Conservation (phyloP, 1,139 yeast genomes). For the Kluyveromyces sp. region DNA sequence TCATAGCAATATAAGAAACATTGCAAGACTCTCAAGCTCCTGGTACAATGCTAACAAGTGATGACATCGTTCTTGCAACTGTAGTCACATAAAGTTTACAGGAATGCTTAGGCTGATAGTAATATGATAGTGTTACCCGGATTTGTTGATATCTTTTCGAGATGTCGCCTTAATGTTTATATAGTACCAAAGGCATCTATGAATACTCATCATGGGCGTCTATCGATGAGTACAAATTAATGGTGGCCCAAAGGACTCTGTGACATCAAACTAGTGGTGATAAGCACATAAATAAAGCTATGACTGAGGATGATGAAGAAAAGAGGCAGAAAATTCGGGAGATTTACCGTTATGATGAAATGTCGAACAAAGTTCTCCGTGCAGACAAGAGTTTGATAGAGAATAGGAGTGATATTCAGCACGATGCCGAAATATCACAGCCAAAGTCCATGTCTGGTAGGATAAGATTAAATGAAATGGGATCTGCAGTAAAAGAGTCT, state of each 20-base stretch:
- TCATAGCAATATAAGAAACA: no score
- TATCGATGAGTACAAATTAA: no score
- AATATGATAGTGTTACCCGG: neutral
- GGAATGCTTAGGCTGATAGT: no score
- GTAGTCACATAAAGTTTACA: no score
- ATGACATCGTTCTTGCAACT: no score
- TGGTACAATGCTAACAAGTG: no score
- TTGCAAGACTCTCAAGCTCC: no score
- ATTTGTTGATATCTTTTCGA: neutral
- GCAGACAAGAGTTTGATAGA: slow-evolving; percentile 46
- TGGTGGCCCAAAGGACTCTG: no score
- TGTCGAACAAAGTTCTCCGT: slow-evolving; percentile 69
- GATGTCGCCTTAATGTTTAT: no score
- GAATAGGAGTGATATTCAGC: slow-evolving; percentile 34
- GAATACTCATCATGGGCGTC: no score
- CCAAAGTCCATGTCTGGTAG: slow-evolving; percentile 70
- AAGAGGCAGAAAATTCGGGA: slow-evolving; percentile 25
- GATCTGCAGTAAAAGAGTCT: slow-evolving; percentile 38
- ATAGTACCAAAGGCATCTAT: no score
- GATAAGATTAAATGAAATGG: slow-evolving; percentile 62
- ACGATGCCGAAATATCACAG: slow-evolving; percentile 46
- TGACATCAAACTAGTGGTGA: neutral
- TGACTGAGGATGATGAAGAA: slow-evolving; percentile 15
- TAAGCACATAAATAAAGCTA: neutral
- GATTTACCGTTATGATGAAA: slow-evolving; percentile 51